Conservation (phyloP, 2,329 filamentous ascomycete genomes). For the Colletotrichum tropicale region DNA sequence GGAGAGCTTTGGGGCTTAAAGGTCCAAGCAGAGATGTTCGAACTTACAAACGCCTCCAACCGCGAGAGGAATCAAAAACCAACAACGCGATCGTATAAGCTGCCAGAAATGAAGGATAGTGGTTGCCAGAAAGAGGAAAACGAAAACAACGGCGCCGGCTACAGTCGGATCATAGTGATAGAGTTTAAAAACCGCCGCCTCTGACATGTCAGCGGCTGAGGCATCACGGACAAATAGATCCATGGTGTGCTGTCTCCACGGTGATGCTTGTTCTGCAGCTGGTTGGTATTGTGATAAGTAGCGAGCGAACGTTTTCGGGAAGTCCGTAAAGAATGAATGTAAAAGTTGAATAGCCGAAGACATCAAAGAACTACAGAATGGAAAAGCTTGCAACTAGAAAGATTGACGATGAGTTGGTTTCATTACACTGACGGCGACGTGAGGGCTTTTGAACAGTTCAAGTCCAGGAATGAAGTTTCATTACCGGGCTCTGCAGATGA, state of each 20-base stretch:
- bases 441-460: background rate
- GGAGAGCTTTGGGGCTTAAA: too few relatives aligned
- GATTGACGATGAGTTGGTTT: background rate
- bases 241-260: background rate
- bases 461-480: background rate
- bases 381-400: background rate
- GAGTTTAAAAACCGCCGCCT: constrained; percentile 18
- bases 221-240: background rate
- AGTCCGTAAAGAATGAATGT: background rate
- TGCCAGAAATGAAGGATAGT: constrained; percentile 43
- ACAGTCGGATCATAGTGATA: constrained; percentile 55
- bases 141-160: constrained; percentile 45
- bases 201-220: background rate
- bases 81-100: constrained; percentile 45
- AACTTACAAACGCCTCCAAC: constrained; percentile 53
- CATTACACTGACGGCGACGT: background rate
- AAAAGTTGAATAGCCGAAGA: background rate
- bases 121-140: constrained; percentile 44
- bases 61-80: constrained; percentile 57
- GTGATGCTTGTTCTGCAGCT: background rate
- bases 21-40: too few relatives aligned
- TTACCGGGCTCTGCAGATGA: background rate
- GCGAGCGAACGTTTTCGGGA: background rate
- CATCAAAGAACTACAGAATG: background rate
- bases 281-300: background rate